These are phyloP conservation scores for Suillus plorans DNA, from an alignment of 768 basidiomycete species.

Conservation along the genomic window DNA sequence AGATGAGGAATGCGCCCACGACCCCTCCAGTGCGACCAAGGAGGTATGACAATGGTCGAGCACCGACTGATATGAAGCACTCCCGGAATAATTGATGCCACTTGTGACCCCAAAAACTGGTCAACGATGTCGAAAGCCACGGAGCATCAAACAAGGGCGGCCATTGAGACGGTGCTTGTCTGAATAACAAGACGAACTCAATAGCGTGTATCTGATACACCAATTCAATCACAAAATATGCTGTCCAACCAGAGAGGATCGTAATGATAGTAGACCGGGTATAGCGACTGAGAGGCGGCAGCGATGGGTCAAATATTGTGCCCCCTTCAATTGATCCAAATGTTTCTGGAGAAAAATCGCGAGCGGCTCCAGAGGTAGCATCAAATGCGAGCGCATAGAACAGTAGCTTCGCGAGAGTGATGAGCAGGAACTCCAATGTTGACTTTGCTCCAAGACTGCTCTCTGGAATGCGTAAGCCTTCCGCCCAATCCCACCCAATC, in stretches of 20 bases:
- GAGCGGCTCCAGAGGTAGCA: slow-evolving; percentile 8
- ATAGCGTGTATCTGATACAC: slow-evolving; percentile 43
- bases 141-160: slow-evolving; percentile 63
- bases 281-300: slow-evolving; percentile 34
- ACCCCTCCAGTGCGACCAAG: slow-evolving; percentile 50
- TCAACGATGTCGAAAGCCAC: slow-evolving; percentile 56
- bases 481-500: slow-evolving; percentile 24
- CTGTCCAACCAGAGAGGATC: slow-evolving; percentile 39
- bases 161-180: slow-evolving; percentile 54
- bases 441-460: slow-evolving; percentile 17
- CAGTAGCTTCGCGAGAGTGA: slow-evolving; percentile 7
- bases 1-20: slow-evolving; percentile 58
- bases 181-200: slow-evolving; percentile 44
- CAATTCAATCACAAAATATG: slow-evolving; percentile 46
- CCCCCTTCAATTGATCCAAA: slow-evolving; percentile 35
- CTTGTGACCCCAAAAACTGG: slow-evolving; percentile 58
- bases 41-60: slow-evolving; percentile 39
- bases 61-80: slow-evolving; percentile 52
- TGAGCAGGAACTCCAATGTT: slow-evolving; percentile 14
- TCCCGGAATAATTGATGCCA: slow-evolving; percentile 74
- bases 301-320: slow-evolving; percentile 36
- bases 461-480: slow-evolving; percentile 13
- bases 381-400: slow-evolving; percentile 14
- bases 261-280: slow-evolving; percentile 45
- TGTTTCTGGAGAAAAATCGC: slow-evolving; percentile 38